Base-by-base conservation (phyloP, 139 green algal species). In the Chlamydomonas incerta region DNA sequence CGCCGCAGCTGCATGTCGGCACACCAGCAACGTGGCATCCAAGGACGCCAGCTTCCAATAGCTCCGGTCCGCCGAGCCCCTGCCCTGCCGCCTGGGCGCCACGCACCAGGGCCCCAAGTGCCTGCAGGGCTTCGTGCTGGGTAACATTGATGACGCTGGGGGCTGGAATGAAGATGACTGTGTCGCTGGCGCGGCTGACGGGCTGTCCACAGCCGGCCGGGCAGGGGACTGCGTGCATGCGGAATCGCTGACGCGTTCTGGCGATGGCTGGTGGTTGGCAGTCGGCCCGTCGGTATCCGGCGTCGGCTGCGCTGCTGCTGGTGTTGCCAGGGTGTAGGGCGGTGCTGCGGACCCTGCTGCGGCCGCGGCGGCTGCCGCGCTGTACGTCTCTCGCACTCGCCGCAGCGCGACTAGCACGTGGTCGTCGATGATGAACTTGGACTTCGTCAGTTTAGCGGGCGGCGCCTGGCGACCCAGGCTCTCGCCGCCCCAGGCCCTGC, bases 21-120 rank as follows among this genome's bases (percentile, higher is more conserved):
- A 85, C 46, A 93, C 60, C 21, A 47, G 62, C 47, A 93, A 65
- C 23, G 85, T 73, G 5, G 76, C 66, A 69, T 91, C 87, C 58
- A 91, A 31, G 8, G 75, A 70, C 5, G 89, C 89, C 47, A 93
- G 74, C 73, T 93, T 88, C 87, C 87, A 93, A 34, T 81, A 93
- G 31, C 60, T 41, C n/a, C 34, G 66, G 37, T 14, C 79, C 31
- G 52, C 52, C 21, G 8, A 0, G 31, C 57, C 77, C 57, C 46
- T 20, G 24, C 69, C 37, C 37, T 20, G 24, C 63, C 63, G 66
- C 47, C 79, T 31, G 20, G 79, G 79, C 47, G 79, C 79, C 47
- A 75, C n/a, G 46, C 79, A 85, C 29, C 15, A 5, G 0, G 73
- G 52, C 0, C 50, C 50, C 15, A 50, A 1, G 52, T 80, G 73